Evolutionary conservation across 2,329 filamentous ascomycete species (phyloP), one percentile per base, ranked within the genome.

Genomic region (Geosmithia putterillii): DNA sequence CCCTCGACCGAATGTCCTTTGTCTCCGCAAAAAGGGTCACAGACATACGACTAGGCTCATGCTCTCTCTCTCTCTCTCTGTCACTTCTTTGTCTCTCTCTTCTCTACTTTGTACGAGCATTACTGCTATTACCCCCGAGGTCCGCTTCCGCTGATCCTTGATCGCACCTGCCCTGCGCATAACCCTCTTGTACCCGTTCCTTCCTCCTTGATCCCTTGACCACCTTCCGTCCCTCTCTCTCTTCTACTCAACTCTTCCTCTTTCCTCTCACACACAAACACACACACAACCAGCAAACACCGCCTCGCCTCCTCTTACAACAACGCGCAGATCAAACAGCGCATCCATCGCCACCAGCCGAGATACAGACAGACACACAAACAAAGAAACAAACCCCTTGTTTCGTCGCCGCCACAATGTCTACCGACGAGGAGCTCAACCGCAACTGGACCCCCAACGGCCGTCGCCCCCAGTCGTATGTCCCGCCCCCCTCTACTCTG

Each of bases 381-480:
- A 62, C 79, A 45, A 62, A 14, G 6, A 32, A 32, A 6, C 28
- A 32, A 32, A 32, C 10, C 23, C 6, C 28, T 32, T 32, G 28
- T 32, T 32, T 32, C 10, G 28, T 17, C 4, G 15, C 32, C 4
- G n/a, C 25, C 52, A 59, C 54, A 48, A 56, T 63, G 54, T 72
- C 80, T 50, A 32, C 28, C 3, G 81, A 86, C 66, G 74, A 75
- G 51, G 81, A 86, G 58, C 74, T 84, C 57, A 79, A 86, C 58
- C 75, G 75, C 57, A 80, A 86, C 65, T 90, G 83, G 84, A 79
- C 87, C 74, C 83, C 85, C 53, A 89, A 70, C 58, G 77, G 74
- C 57, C 74, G 74, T 56, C 83, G 86, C 51, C 86, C 86, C 51
- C 83, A 90, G 68, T 92, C 86, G 86, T 92, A 71, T 62, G 86